Base-by-base conservation (phyloP, 2,329 filamentous ascomycete genomes). In the Hymenoscyphus fraxineus region DNA sequence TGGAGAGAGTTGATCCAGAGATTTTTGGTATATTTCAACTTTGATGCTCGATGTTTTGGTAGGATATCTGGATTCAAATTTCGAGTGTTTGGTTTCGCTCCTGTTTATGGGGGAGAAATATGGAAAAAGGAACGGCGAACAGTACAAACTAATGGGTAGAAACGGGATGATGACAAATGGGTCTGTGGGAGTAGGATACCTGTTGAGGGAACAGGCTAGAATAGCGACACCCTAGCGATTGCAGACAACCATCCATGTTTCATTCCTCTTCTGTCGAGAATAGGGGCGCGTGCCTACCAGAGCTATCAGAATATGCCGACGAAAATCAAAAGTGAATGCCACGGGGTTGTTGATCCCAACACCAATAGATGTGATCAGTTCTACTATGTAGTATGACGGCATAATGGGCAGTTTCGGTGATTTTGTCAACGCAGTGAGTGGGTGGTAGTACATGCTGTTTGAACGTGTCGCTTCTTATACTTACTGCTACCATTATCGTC, bases 401-500 rank as follows among this genome's bases (percentile, higher is more conserved):
- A 51, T 22, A 27, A n/a, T 27, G 44, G 44, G 44, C 44, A 51
- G n/a, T 10, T 51, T 51, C n/a, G 44, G n/a, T 51, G 44, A 51
- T 51, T 51, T 6, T 51, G n/a, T 51, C 44, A 22, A 51, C 44
- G 1, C 19, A 51, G n/a, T n/a, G 35, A 51, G n/a, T n/a, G 35
- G 47, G n/a, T 27, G 31, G 10, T 58, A 39, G 9, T 12, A 58
- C 32, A 39, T 38, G 31, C 9, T 32, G 12, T 58, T 58, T 10
- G n/a, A 15, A 19, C 16, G 16, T 13, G 38, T 35, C 31, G 16
- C 22, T 35, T 58, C 56, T 58, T 58, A 58, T 58, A 7, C 16
- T 58, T 58, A 58, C 35, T 39, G 56, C 56, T 58, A 58, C 35
- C 56, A 39, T 39, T 58, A 58, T 58, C 56, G 56, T 19, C 56